Base-by-base conservation (phyloP, 31 red algal genomes). In the Asparagopsis taxiformis region DNA sequence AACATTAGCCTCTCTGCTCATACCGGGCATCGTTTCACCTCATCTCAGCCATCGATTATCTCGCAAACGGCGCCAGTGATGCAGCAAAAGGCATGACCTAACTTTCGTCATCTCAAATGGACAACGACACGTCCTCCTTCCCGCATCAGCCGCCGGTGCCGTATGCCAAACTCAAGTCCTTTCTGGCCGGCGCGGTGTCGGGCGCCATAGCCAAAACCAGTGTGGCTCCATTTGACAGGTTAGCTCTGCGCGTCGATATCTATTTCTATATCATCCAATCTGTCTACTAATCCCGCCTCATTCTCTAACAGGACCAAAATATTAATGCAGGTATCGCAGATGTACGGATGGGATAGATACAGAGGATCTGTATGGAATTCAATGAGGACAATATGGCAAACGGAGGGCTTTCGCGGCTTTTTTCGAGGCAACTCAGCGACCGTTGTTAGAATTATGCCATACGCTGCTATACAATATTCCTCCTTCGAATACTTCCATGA, bases 221-320 rank as follows among this genome's bases (percentile, higher is more conserved):
- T 7, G 86, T 97, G 25, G 93, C 93, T 28, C 93, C 93, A 22
- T 65, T 97, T 35, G 93, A 97, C 68, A 77, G 90, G 57, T 76
- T 60, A 19, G 72, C 59, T 76, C 1, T 17, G 21, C 49, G 6
- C 6, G 11, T 13, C 41, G 8, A 46, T 46, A 13, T 46, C 41
- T 46, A 6, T 46, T 6, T 46, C 8, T 13, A 46, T 46, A 46
- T 46, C 41, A 6, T 46, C 41, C 41, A 46, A 13, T n/a, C n/a
- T n/a, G n/a, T n/a, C n/a, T n/a, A n/a, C 41, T 46, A 49, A 48
- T 67, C 19, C 26, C 38, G 13, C 2, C 22, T 49, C 25, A 1
- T 35, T 11, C 48, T 65, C 33, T 1, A 13, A 37, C 38, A 63
- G 79, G 37, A 81, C 74, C 29, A 96, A 96, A 60, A 84, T 96